A percentile compares a stretch with the other conserved stretches of the same genome.
Conservation (phyloP, 306 rosid genomes). For the Cicer chorassanicum region DNA sequence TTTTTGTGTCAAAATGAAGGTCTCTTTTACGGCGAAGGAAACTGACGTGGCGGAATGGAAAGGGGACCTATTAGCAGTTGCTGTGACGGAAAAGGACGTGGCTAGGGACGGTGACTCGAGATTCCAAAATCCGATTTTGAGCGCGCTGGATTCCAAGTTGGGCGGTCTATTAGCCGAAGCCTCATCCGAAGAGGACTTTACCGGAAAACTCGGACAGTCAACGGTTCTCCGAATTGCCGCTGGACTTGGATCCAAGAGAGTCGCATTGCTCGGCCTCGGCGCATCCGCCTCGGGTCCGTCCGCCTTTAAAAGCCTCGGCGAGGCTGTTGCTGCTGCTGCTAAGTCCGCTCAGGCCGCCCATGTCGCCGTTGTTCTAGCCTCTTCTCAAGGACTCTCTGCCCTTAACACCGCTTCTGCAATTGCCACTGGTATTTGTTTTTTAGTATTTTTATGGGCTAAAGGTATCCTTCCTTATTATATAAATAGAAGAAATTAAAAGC, state of each 20-base stretch:
- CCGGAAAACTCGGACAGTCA: conserved; percentile 79
- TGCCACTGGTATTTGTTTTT: conserved; percentile 61
- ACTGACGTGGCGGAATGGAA: conserved; percentile 76
- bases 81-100: conserved; percentile 80
- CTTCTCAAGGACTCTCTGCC: conserved; percentile 55
- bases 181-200: conserved; percentile 84
- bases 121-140: conserved; percentile 69
- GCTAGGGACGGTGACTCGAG: conserved; percentile 60
- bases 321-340: conserved; percentile 76
- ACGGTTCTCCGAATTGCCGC: conserved; percentile 68
- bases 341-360: conserved; percentile 73
- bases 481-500: too few relatives aligned
- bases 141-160: conserved; percentile 63
- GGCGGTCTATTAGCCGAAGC: conserved; percentile 78
- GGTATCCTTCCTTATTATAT: too few relatives aligned
- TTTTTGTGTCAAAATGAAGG: conserved; percentile 53
- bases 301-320: conserved; percentile 68
- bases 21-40: conserved; percentile 77
- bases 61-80: conserved; percentile 84
- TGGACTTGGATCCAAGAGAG: conserved; percentile 74
- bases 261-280: conserved; percentile 83
- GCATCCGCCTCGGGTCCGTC: conserved; percentile 51
- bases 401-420: conserved; percentile 71
- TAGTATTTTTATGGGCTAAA: background rate
- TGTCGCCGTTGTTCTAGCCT: conserved; percentile 74